These are phyloP conservation scores for Cardamine chenopodiifolia DNA, from an alignment of 345 rosid species.

Conservation along the genomic window DNA sequence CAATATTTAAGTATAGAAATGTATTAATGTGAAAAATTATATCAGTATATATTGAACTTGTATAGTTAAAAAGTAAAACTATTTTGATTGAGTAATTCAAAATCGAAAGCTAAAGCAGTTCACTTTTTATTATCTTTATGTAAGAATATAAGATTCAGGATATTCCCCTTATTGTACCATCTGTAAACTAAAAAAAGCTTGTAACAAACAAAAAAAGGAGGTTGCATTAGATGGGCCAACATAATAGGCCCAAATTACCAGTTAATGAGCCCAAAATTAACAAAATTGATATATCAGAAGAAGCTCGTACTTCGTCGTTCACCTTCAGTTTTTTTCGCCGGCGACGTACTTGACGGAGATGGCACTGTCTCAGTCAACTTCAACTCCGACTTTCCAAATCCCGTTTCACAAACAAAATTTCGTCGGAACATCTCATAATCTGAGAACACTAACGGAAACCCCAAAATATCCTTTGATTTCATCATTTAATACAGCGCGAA, in stretches of 20 bases:
- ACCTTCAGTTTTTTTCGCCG: not conserved
- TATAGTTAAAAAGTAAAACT: not conserved
- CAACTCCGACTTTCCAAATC: not conserved
- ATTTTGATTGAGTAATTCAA: not conserved
- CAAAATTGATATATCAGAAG: not conserved
- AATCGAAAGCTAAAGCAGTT: not conserved
- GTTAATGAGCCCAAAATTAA: conserved; percentile 5
- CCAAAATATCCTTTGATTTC: conserved; percentile 16
- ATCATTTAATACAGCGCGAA: not conserved
- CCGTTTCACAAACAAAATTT: not conserved
- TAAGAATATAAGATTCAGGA: too few relatives aligned
- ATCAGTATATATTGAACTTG: not conserved
- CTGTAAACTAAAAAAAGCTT: too few relatives aligned
- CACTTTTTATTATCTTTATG: not conserved
- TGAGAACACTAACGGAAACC: conserved; percentile 3
- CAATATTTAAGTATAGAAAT: too few relatives aligned
- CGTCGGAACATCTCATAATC: not conserved
- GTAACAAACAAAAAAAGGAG: too few relatives aligned
- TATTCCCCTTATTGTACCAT: too few relatives aligned
- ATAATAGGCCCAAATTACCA: not conserved
- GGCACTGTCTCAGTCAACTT: conserved; percentile 38
- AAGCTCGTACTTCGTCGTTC: not conserved
- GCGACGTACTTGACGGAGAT: conserved; percentile 35
- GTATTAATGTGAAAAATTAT: not conserved
- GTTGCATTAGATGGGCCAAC: conserved; percentile 3